Conservation (phyloP, 192 early-diverging fungal genomes). For the Dimargaris verticillata region DNA sequence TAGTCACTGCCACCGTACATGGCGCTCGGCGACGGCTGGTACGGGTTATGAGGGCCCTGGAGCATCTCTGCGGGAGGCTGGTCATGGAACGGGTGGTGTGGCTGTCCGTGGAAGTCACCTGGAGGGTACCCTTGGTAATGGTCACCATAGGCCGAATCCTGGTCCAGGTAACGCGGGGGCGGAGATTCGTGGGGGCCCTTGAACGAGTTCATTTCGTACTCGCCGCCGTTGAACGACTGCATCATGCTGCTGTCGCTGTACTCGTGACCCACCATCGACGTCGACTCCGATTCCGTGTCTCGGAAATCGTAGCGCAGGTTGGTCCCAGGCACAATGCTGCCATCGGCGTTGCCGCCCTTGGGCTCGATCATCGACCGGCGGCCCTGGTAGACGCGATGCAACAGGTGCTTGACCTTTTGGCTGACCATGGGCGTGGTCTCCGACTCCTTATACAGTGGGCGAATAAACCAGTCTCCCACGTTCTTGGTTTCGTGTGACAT, state of each 20-base stretch:
- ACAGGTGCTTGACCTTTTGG: constrained; percentile 40
- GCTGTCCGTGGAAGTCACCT: not conserved
- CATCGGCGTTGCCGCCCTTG: not conserved
- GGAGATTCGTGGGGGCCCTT: not conserved
- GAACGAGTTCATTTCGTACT: constrained; percentile 10
- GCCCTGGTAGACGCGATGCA: constrained; percentile 43
- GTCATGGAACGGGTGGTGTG: not conserved
- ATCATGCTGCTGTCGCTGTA: constrained; percentile 5
- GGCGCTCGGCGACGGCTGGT: no score
- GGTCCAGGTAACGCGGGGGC: not conserved
- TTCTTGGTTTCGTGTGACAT: constrained; percentile 16
- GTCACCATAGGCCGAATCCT: not conserved
- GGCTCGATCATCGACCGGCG: constrained; percentile 4
- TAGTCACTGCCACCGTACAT: no score
- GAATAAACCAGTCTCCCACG: constrained; percentile 43
- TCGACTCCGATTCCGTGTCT: not conserved
- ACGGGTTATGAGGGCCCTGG: not conserved
- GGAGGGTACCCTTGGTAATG: not conserved
- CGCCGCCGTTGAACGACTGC: not conserved
- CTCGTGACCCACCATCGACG: not conserved
- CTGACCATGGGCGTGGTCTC: constrained; percentile 51
- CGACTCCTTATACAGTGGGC: constrained; percentile 42
- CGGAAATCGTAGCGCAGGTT: constrained; percentile 10
- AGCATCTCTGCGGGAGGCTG: not conserved
- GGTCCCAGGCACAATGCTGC: not conserved